Conservation (phyloP, 306 rosid species). For the Adenanthera pavonina region DNA sequence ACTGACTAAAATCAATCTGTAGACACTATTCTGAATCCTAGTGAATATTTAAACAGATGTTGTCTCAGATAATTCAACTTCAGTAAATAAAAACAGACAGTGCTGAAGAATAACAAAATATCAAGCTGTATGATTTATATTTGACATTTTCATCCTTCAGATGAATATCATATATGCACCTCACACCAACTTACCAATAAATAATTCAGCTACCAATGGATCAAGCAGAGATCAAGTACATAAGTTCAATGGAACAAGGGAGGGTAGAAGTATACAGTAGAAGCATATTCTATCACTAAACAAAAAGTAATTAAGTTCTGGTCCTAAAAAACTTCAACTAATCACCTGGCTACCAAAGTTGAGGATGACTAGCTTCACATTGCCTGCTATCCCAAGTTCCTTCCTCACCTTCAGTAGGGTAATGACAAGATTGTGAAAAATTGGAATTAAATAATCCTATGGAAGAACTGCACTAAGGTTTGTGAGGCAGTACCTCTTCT, state of each 20-base stretch:
- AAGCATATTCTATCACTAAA: constrained; percentile 20
- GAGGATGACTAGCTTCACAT: constrained; percentile 80
- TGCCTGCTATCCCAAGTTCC: constrained; percentile 68
- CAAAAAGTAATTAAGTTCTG: constrained; percentile 7
- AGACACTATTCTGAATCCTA: neutral
- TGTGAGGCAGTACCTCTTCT: constrained; percentile 68
- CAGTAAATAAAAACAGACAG: neutral
- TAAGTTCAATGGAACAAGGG: neutral
- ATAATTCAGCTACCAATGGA: constrained; percentile 7
- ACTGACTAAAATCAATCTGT: neutral
- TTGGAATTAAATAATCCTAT: constrained; percentile 31
- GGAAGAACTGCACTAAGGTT: constrained; percentile 34
- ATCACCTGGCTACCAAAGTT: constrained; percentile 97
- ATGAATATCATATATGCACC: constrained; percentile 6
- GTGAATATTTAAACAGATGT: neutral
- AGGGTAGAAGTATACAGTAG: neutral
- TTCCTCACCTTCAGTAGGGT: constrained; percentile 73
- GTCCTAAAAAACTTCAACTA: constrained; percentile 23
- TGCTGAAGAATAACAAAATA: constrained; percentile 6
- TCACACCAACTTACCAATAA: constrained; percentile 2
- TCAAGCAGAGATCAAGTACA: constrained; percentile 18
- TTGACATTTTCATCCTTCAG: neutral
- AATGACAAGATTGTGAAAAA: constrained; percentile 19
- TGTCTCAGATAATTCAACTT: constrained; percentile 19
- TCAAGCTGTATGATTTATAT: neutral